Percentiles rank a stretch among this genome's conserved stretches.
Conservation (phyloP, 176 grass and related monocot species). For the Phoenix roebelenii region DNA sequence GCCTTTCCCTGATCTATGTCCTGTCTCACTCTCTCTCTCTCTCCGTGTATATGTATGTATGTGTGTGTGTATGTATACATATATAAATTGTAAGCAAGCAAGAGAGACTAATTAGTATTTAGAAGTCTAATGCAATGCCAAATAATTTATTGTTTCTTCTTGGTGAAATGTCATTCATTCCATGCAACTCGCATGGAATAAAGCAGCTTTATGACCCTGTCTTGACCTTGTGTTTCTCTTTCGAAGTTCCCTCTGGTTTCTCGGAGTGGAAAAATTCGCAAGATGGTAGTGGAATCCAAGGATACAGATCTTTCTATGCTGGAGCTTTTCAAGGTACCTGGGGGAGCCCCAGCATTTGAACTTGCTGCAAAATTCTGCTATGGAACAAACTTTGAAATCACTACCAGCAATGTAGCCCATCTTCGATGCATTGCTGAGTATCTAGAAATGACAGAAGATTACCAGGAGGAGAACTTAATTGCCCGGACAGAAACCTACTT, state of each 20-base stretch:
- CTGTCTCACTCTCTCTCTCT: no score
- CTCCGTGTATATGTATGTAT: no score
- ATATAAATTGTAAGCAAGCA: no score
- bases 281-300: slow-evolving; percentile 3
- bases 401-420: slow-evolving; percentile 1
- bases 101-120: no score
- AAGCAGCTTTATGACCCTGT: no score
- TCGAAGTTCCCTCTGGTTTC: slow-evolving; percentile 16
- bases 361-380: slow-evolving; percentile 18
- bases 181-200: no score
- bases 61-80: no score
- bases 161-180: no score
- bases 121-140: no score
- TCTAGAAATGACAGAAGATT: slow-evolving; percentile 16
- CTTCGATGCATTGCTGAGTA: slow-evolving; percentile 5
- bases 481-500: neutral
- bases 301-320: slow-evolving; percentile 18
- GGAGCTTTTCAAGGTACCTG: slow-evolving; percentile 21
- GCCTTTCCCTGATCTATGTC: no score
- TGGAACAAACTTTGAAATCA: slow-evolving; percentile 2
- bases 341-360: slow-evolving; percentile 4
- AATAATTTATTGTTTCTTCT: no score
- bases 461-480: slow-evolving; percentile 2
- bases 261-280: slow-evolving; percentile 11
- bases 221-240: neutral